These are phyloP conservation scores for Chytriomyces sp. DNA, from an alignment of 192 early-diverging fungal species.

Conservation along the genomic window DNA sequence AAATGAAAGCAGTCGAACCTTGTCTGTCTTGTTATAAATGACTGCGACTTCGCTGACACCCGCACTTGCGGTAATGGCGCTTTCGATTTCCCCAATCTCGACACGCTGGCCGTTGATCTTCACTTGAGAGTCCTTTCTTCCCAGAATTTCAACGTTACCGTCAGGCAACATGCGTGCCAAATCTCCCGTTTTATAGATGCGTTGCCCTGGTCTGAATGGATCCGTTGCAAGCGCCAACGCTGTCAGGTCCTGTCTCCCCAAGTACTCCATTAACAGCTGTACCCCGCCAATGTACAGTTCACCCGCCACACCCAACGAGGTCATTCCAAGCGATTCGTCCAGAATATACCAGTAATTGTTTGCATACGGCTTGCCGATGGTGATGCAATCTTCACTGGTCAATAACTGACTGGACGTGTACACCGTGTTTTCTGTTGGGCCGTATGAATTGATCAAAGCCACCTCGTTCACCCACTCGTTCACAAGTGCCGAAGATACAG, in stretches of 20 bases:
- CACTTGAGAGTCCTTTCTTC: conserved; percentile 33
- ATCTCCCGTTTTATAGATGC: conserved; percentile 38
- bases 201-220: not conserved
- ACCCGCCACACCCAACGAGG: not conserved
- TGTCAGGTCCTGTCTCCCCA: not conserved
- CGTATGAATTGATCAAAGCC: too few species aligned
- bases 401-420: too few species aligned
- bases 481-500: too few species aligned
- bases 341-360: not conserved
- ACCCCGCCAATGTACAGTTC: not conserved
- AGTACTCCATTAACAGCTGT: not conserved
- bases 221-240: not conserved
- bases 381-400: not conserved
- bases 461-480: too few species aligned
- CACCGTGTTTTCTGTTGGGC: too few species aligned
- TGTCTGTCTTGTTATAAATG: not conserved
- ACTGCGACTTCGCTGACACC: not conserved
- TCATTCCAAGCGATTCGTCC: not conserved
- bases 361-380: not conserved
- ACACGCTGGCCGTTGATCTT: conserved; percentile 37
- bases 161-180: conserved; percentile 12
- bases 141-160: conserved; percentile 32
- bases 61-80: not conserved
- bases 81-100: conserved; percentile 40
- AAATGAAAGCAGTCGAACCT: too few species aligned